Evolutionary conservation across 2,329 filamentous ascomycete genomes (phyloP).

Genomic region (Volutella citrinella): DNA sequence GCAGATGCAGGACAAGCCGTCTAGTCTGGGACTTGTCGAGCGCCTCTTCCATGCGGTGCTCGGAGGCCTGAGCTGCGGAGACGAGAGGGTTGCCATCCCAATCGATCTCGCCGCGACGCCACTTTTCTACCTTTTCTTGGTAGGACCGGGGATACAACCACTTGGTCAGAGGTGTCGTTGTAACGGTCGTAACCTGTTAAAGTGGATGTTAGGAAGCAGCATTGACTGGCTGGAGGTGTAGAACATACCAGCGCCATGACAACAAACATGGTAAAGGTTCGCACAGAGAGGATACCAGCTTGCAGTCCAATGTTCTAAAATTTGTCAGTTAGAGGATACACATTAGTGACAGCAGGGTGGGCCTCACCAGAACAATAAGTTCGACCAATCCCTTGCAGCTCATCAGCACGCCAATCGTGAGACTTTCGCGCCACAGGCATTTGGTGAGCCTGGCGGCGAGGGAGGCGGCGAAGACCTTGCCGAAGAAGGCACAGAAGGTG

Average conservation of each 20-base stretch:
- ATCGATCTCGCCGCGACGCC: slow-evolving; percentile 83
- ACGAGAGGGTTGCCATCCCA: slow-evolving; percentile 57
- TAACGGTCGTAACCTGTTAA: slow-evolving; percentile 69
- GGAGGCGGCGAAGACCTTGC: slow-evolving; percentile 81
- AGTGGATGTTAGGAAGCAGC: slow-evolving; percentile 2
- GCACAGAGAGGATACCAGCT: slow-evolving; percentile 73
- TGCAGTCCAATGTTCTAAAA: slow-evolving; percentile 69
- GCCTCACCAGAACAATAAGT: slow-evolving; percentile 80
- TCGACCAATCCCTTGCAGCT: slow-evolving; percentile 96
- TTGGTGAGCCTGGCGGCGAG: slow-evolving; percentile 67
- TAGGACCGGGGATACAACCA: slow-evolving; percentile 69
- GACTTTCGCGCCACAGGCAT: slow-evolving; percentile 85
- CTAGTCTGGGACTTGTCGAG: slow-evolving; percentile 24
- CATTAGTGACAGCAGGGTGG: rapidly evolving
- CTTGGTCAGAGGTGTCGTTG: slow-evolving; percentile 74
- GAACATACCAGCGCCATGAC: slow-evolving; percentile 71
- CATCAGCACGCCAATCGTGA: slow-evolving; percentile 88
- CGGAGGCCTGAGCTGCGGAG: slow-evolving; percentile 21
- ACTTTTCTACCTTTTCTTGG: slow-evolving; percentile 49
- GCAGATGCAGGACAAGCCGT: slow-evolving; percentile 25
- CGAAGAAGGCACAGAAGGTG: slow-evolving; percentile 75
- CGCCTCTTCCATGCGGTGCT: slow-evolving; percentile 24
- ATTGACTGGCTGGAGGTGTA: too few species aligned
- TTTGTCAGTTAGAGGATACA: neutral
- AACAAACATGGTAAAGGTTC: slow-evolving; percentile 91